Evolutionary conservation across 371 early-diverging fungal genomes (phyloP), one percentile per base, ranked within the genome.

Genomic region (Dinochytrium kinnereticum): DNA sequence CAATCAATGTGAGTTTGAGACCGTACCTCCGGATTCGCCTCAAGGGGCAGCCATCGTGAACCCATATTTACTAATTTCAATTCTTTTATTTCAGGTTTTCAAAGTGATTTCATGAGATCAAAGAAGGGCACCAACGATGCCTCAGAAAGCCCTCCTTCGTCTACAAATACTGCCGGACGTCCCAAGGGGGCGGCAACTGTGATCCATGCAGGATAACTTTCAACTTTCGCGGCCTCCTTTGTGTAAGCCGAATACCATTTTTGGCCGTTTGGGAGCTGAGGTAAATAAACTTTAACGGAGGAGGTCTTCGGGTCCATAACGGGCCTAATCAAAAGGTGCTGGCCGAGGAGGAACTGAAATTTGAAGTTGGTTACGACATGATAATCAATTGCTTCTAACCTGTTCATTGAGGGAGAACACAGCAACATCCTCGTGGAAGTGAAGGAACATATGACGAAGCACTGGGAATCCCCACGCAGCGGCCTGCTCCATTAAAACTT

Each of bases 31-130:
- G 95, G 95, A 73, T 94, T 94, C 1, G 91, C 89, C 79, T 95
- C 95, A 33, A 95, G 89, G 19, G 95, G 93, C 15, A 92, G 77
- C 95, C 95, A n/a, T n/a, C n/a, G n/a, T n/a, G n/a, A n/a, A n/a
- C n/a, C n/a, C n/a, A n/a, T n/a, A n/a, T n/a, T n/a, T n/a, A n/a
- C n/a, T n/a, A n/a, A n/a, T n/a, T n/a, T n/a, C n/a, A n/a, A n/a
- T n/a, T n/a, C n/a, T n/a, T n/a, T n/a, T n/a, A n/a, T n/a, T n/a
- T n/a, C n/a, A n/a, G n/a, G n/a, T n/a, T n/a, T n/a, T n/a, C n/a
- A n/a, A n/a, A n/a, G n/a, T n/a, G n/a, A n/a, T n/a, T n/a, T n/a
- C n/a, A n/a, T n/a, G n/a, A n/a, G n/a, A n/a, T n/a, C n/a, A n/a
- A n/a, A n/a, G n/a, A n/a, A n/a, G n/a, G n/a, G n/a, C n/a, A n/a